phyloP scores from a whole-genome alignment of 2,329 filamentous ascomycete species.

The Aspergillus japonicus region DNA sequence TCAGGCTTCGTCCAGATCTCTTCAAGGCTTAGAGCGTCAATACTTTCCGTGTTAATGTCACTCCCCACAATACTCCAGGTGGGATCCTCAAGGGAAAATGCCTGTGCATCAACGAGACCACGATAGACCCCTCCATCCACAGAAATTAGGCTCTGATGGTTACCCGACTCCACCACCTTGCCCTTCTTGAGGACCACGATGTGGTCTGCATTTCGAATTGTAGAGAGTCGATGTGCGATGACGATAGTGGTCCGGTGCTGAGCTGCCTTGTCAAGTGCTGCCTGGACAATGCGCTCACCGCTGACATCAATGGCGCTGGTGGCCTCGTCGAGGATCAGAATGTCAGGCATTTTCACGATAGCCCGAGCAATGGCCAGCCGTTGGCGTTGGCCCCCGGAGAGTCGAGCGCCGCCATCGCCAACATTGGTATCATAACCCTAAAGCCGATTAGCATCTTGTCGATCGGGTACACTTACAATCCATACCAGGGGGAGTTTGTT shows the following conservation, averaged over 20 bases:
- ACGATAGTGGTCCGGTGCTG: conserved; percentile 68
- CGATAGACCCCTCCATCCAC: too few relatives aligned
- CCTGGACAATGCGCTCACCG: conserved; percentile 54
- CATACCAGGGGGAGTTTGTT: too few relatives aligned
- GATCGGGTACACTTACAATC: too few relatives aligned
- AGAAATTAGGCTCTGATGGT: conserved; percentile 47
- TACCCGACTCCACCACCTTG: conserved; percentile 52
- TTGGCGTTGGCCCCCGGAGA: conserved; percentile 82
- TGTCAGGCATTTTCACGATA: conserved; percentile 64
- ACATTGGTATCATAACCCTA: conserved; percentile 68
- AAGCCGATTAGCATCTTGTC: conserved; percentile 27
- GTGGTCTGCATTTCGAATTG: conserved; percentile 56
- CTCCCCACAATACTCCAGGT: too few relatives aligned
- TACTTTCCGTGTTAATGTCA: too few relatives aligned
- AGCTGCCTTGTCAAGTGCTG: conserved; percentile 55
- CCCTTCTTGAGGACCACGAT: conserved; percentile 57
- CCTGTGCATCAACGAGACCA: too few relatives aligned
- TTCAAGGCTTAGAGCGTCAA: too few relatives aligned
- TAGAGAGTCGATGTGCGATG: conserved; percentile 62
- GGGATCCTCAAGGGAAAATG: too few relatives aligned
- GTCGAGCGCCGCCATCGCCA: conserved; percentile 68
- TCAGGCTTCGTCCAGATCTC: too few relatives aligned
- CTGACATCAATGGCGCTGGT: conserved; percentile 60
- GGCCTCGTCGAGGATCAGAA: conserved; percentile 82
- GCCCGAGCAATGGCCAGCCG: conserved; percentile 77